Base-by-base conservation (phyloP, 2,329 filamentous ascomycete species). In the Gremmenia infestans region DNA sequence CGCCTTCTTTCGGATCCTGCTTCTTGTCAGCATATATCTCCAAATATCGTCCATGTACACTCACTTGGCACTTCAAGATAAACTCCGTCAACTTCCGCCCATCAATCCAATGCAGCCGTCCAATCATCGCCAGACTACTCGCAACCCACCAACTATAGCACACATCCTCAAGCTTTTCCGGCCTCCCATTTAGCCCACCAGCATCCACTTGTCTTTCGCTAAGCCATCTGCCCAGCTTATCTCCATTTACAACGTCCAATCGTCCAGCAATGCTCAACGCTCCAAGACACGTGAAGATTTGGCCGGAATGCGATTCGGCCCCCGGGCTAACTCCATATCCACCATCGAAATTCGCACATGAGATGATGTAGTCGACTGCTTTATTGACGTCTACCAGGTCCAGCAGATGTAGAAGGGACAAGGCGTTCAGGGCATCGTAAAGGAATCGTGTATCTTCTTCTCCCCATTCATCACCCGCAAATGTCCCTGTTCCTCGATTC, bases 91-190 rank as follows among this genome's bases (percentile, higher is more conserved):
- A 80, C 68, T 89, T 89, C 55, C 86, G 79, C 50, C 85, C 82
- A 74, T 99, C 90, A 69, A 99, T 95, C 94, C 94, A 99, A 71
- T 97, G 89, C 52, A 91, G 80, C 54, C 87, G 86, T 53, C 81
- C 85, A 63, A 99, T 89, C 80, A 97, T 97, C 47, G 88, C 87
- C 63, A 99, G 76, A 70, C 92, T 96, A 69, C 89, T 93, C 68
- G 93, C 76, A 46, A 97, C 94, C 94, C 94, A 99, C 94, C 94
- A 99, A 71, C 91, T 96, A 74, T 99, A 99, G 75, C 94, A 99
- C 14, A 96, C 93, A 71, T 99, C 94, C 70, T 96, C 93, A 60
- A 89, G 76, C 77, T 99, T 99, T 74, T 97, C 94, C 0, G 94
- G 94, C 49, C 94, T 82, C 2, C 94, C 94, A 70, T 99, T 99